These are phyloP conservation scores for Aspergillus panamensis DNA, from an alignment of 495 filamentous ascomycete species.

Conservation along the genomic window DNA sequence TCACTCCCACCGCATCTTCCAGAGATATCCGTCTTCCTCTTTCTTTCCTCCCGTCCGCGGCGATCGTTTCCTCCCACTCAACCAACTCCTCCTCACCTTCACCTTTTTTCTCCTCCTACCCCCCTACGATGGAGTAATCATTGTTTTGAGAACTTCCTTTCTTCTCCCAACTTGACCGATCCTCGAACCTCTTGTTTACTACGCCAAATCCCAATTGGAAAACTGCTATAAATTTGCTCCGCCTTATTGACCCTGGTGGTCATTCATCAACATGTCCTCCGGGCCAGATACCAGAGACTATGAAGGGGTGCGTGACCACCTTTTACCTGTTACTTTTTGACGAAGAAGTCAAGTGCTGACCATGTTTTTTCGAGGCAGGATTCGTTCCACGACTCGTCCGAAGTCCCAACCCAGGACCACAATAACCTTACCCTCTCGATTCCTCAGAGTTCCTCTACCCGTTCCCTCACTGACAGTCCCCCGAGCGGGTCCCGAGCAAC, in stretches of 20 bases:
- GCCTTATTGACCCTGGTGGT: conserved; percentile 23
- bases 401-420: conserved; percentile 38
- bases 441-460: conserved; percentile 37
- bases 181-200: conserved; percentile 5
- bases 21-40: not conserved
- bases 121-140: conserved; percentile 22
- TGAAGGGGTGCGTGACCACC: conserved; percentile 43
- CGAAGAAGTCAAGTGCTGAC: not conserved
- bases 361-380: conserved; percentile 48
- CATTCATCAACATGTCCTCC: conserved; percentile 33
- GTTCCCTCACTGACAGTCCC: conserved; percentile 50
- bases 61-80: not conserved
- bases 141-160: conserved; percentile 7
- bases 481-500: conserved; percentile 37
- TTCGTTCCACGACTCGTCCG: conserved; percentile 73
- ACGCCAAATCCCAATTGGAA: conserved; percentile 5
- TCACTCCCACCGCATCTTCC: not conserved
- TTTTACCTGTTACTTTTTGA: not conserved
- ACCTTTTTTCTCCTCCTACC: not conserved
- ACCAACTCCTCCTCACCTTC: not conserved
- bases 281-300: conserved; percentile 46
- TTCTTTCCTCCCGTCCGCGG: not conserved
- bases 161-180: conserved; percentile 7
- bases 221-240: conserved; percentile 3
- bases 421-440: conserved; percentile 34